Evolutionary conservation across 164 flowering plant genomes (phyloP), one percentile per base, ranked within the genome.

Genomic region (Dillenia suffruticosa): DNA sequence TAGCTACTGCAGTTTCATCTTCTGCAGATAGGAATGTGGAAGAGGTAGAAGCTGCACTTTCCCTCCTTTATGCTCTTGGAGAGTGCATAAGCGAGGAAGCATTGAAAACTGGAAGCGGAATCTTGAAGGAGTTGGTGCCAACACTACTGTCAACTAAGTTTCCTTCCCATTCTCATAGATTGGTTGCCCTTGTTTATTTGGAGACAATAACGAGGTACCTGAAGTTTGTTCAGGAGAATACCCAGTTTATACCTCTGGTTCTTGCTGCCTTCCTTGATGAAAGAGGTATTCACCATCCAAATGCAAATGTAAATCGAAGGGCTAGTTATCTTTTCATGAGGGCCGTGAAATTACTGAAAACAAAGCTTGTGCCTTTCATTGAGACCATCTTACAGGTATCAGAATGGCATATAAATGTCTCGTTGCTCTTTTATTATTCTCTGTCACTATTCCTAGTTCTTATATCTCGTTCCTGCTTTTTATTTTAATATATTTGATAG

Each of bases 251-350:
- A 72, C 95, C 85, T 49, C 56, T 79, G 68, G 80, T 89, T 57
- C 66, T 95, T 68, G 72, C 86, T 68, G 95, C 91, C 44, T 92
- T 92, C 75, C 82, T 95, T 40, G 98, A 95, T 75, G 95, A 88
- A 61, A 83, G 99, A 75, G 99, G 99, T 46, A 87, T 95, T 63
- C 91, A 82, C 71, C 97, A 92, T 71, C 85, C 84, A 53, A 90
- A 95, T 76, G 60, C 74, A 43, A 83, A 79, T 77, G 99, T 95
- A 60, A 84, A 90, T 64, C 76, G 82, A 61, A 83, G 97, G 72
- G 98, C 99, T 10, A 87, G 97, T 81, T 92, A 95, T 77, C 84
- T 90, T 63, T 95, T 95, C 74, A 88, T 87, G 97, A 88, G 92
- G 79, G 89, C 84, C 61, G 97, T 88, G 73, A 95, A 84, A 67